phyloP scores from a whole-genome alignment of 768 basidiomycete genomes.

The Gloeopeniophorella convolvens region DNA sequence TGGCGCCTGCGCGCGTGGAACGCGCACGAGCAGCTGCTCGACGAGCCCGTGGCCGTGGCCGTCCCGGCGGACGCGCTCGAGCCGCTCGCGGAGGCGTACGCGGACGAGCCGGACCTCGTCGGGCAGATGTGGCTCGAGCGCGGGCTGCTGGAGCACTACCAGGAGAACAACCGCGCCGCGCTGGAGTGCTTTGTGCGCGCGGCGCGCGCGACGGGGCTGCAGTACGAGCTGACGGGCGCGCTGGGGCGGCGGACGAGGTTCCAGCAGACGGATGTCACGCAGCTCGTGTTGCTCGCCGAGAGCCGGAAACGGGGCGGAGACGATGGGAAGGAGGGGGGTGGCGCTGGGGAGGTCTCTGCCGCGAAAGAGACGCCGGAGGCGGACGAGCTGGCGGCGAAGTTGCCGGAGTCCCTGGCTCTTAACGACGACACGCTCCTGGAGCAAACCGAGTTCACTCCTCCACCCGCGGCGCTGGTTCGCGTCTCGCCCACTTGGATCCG shows the following conservation, averaged over 20 bases:
- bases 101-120: slow-evolving; percentile 54
- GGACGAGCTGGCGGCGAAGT: slow-evolving; percentile 12
- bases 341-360: slow-evolving; percentile 6
- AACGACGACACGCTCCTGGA: slow-evolving; percentile 98
- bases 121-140: slow-evolving; percentile 68
- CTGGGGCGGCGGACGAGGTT: slow-evolving; percentile 93
- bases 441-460: slow-evolving; percentile 85
- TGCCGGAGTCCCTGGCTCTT: slow-evolving; percentile 77
- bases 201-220: slow-evolving; percentile 66
- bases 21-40: slow-evolving; percentile 75
- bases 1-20: slow-evolving; percentile 75
- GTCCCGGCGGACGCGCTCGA: slow-evolving; percentile 36
- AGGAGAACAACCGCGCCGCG: slow-evolving; percentile 70
- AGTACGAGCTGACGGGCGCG: slow-evolving; percentile 90
- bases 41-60: slow-evolving; percentile 65
- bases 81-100: slow-evolving; percentile 35
- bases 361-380: slow-evolving; percentile 54
- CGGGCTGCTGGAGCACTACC: slow-evolving; percentile 73
- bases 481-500: slow-evolving; percentile 71
- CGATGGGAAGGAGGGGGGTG: background rate
- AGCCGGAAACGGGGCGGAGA: slow-evolving; percentile 38
- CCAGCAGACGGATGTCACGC: slow-evolving; percentile 77
- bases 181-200: slow-evolving; percentile 73
- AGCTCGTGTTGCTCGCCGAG: slow-evolving; percentile 91
- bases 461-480: slow-evolving; percentile 42